phyloP scores from a whole-genome alignment of 257 asterid genomes.

The Schizonepeta tenuifolia region DNA sequence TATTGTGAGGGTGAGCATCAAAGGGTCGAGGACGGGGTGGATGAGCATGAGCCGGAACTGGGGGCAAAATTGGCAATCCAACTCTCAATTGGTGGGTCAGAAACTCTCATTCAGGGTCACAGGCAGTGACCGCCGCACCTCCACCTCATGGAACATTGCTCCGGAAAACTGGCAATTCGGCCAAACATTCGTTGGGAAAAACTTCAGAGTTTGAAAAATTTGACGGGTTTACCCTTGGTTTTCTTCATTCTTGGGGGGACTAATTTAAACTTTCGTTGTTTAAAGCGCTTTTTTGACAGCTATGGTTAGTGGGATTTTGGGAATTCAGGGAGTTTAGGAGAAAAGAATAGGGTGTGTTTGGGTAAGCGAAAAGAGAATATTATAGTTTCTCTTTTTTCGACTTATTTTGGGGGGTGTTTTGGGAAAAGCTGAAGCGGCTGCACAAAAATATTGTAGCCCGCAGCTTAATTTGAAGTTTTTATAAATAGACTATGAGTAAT shows the following conservation, averaged over 20 bases:
- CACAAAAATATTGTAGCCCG: constrained; percentile 72
- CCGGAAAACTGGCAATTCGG: constrained; percentile 83
- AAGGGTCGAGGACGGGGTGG: constrained; percentile 74
- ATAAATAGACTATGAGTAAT: constrained; percentile 13
- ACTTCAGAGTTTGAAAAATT: constrained; percentile 62
- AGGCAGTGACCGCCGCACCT: constrained; percentile 70
- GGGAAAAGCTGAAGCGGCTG: constrained; percentile 76
- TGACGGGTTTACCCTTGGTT: neutral
- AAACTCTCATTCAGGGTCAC: constrained; percentile 73
- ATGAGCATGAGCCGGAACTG: constrained; percentile 78
- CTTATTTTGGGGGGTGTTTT: neutral
- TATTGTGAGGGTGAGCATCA: constrained; percentile 60
- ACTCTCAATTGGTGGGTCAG: constrained; percentile 59
- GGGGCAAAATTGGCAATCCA: constrained; percentile 96
- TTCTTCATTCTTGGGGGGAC: neutral
- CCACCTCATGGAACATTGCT: constrained; percentile 79
- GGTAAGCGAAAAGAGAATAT: constrained; percentile 28
- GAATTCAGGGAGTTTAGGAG: constrained; percentile 3
- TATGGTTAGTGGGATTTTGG: constrained; percentile 41
- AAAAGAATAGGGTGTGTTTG: constrained; percentile 13
- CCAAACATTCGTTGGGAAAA: constrained; percentile 79
- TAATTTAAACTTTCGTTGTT: neutral
- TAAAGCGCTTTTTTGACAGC: constrained; percentile 31
- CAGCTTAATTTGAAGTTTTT: constrained; percentile 46
- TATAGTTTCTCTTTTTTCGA: constrained; percentile 31